These are phyloP conservation scores for Starmerella vitae DNA, from an alignment of 805 yeast species.

Conservation along the genomic window DNA sequence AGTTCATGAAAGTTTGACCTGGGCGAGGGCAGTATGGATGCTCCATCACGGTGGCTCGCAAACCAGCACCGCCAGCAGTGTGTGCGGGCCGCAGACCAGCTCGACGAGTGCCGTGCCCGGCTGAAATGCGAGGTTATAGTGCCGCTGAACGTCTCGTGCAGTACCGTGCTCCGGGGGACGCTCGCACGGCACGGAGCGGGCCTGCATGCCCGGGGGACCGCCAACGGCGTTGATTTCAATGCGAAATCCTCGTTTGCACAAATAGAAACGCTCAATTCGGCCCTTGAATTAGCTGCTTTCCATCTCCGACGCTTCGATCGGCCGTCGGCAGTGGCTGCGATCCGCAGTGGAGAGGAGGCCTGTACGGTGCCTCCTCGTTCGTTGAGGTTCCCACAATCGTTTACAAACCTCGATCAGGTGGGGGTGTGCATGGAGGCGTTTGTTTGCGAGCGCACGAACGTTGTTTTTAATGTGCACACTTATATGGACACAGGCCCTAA, in stretches of 20 bases:
- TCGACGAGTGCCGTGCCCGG: neutral
- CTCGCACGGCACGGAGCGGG: conserved; percentile 1
- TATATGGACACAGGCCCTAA: conserved; percentile 7
- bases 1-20: too few species aligned
- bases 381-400: conserved; percentile 9
- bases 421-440: conserved; percentile 13
- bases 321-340: neutral
- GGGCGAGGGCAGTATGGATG: too few species aligned
- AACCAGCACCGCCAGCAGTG: neutral
- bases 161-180: conserved; percentile 10
- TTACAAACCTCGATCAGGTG: conserved; percentile 1
- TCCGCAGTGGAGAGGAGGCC: neutral
- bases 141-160: conserved; percentile 16
- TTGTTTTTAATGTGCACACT: conserved; percentile 13
- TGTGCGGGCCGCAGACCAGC: neutral
- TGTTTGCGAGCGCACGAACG: conserved; percentile 7
- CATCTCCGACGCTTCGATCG: neutral
- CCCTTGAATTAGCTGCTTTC: conserved; percentile 5
- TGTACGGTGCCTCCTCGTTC: conserved; percentile 4
- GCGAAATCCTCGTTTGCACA: conserved; percentile 3
- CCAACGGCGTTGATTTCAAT: conserved; percentile 1
- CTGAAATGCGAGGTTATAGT: conserved; percentile 4
- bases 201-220: neutral
- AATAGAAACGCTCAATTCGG: conserved; percentile 1
- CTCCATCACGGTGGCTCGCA: too few species aligned